These are phyloP conservation scores for Chytriomyces hyalinus DNA, from an alignment of 192 early-diverging fungal species.

Conservation along the genomic window DNA sequence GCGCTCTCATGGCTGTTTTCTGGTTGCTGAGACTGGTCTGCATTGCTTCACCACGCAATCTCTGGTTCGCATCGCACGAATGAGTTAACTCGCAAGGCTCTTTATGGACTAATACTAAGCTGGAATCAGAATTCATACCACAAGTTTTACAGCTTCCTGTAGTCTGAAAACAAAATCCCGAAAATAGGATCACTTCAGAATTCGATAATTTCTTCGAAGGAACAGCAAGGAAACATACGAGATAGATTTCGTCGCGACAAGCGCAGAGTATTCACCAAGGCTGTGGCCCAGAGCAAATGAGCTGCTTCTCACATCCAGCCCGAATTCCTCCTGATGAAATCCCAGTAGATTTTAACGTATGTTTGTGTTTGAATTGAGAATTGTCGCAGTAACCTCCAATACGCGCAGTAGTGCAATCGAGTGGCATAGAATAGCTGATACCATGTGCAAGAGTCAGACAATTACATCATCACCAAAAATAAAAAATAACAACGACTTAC, in stretches of 20 bases:
- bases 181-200: neutral
- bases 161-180: slow-evolving; percentile 47
- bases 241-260: slow-evolving; percentile 54
- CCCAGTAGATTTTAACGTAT: too few species aligned
- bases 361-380: too few species aligned
- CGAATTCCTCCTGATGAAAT: slow-evolving; percentile 63
- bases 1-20: slow-evolving; percentile 86
- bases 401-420: slow-evolving; percentile 86
- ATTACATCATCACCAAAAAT: slow-evolving; percentile 10
- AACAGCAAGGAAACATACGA: slow-evolving; percentile 40
- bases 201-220: neutral
- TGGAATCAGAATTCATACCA: slow-evolving; percentile 54
- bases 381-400: slow-evolving; percentile 60
- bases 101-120: neutral
- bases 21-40: slow-evolving; percentile 71
- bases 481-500: slow-evolving; percentile 29
- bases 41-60: slow-evolving; percentile 88
- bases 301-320: slow-evolving; percentile 78
- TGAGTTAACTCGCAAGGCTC: neutral
- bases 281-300: slow-evolving; percentile 90
- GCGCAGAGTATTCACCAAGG: slow-evolving; percentile 84
- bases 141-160: slow-evolving; percentile 82
- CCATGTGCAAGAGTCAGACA: neutral
- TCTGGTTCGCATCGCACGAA: slow-evolving; percentile 38
- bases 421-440: slow-evolving; percentile 80